Conservation (phyloP, 2,329 filamentous ascomycete species). For the Xylaria sp. region DNA sequence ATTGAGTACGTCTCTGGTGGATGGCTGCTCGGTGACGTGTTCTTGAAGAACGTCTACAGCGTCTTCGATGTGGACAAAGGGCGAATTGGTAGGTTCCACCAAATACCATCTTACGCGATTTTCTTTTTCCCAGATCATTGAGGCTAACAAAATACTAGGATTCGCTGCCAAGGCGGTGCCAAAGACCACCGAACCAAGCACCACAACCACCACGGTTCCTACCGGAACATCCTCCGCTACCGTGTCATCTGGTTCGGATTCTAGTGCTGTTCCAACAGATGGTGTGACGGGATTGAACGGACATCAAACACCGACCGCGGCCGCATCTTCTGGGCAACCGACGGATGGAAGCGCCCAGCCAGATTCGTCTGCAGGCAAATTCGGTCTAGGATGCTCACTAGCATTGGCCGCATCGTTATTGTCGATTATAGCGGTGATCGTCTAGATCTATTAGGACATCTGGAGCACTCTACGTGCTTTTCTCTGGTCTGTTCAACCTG, state of each 20-base stretch:
- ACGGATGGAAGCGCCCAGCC: slow-evolving; percentile 39
- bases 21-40: slow-evolving; percentile 88
- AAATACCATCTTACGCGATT: not conserved
- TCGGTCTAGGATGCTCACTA: slow-evolving; percentile 37
- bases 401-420: slow-evolving; percentile 41
- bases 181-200: slow-evolving; percentile 23
- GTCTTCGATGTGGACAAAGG: slow-evolving; percentile 81
- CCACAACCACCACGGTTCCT: slow-evolving; percentile 30
- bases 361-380: slow-evolving; percentile 43
- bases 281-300: slow-evolving; percentile 51
- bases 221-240: slow-evolving; percentile 41
- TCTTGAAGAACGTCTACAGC: slow-evolving; percentile 89
- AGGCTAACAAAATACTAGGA: slow-evolving; percentile 44
- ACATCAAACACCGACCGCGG: slow-evolving; percentile 51
- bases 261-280: slow-evolving; percentile 28
- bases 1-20: slow-evolving; percentile 71
- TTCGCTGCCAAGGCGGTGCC: slow-evolving; percentile 52
- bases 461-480: slow-evolving; percentile 13
- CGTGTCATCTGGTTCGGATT: slow-evolving; percentile 35
- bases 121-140: not conserved
- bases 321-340: slow-evolving; percentile 31
- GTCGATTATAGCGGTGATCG: slow-evolving; percentile 39
- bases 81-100: slow-evolving; percentile 66
- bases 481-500: not conserved
- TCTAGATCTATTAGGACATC: slow-evolving; percentile 33